phyloP scores from a whole-genome alignment of 352 stramenopile genomes.

The Phytopythium helicoides region DNA sequence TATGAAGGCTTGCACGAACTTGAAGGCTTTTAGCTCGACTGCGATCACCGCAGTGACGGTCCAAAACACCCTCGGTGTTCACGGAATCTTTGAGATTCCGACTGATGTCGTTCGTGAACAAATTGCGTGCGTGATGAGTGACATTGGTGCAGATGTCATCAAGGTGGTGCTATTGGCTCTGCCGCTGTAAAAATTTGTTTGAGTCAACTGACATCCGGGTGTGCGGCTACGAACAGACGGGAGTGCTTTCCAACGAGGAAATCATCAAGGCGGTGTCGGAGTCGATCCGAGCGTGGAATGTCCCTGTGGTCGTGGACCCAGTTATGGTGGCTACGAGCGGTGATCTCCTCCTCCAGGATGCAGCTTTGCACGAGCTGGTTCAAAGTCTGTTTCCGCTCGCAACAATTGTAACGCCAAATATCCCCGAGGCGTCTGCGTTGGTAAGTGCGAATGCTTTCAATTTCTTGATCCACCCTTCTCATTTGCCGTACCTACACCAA shows the following conservation, averaged over 20 bases:
- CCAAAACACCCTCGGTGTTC: slow-evolving; percentile 64
- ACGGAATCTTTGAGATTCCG: slow-evolving; percentile 48
- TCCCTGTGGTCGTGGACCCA: slow-evolving; percentile 88
- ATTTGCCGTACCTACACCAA: not conserved
- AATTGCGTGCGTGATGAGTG: slow-evolving; percentile 83
- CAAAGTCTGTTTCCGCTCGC: slow-evolving; percentile 82
- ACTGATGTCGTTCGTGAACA: slow-evolving; percentile 70
- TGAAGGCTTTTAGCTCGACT: slow-evolving; percentile 80
- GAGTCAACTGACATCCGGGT: not conserved
- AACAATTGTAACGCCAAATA: slow-evolving; percentile 92
- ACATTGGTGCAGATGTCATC: slow-evolving; percentile 86
- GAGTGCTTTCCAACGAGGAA: slow-evolving; percentile 88
- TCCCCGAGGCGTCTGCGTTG: slow-evolving; percentile 90
- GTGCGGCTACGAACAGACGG: slow-evolving; percentile 40
- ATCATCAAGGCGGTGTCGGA: slow-evolving; percentile 71
- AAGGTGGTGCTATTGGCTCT: slow-evolving; percentile 53
- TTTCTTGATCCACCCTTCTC: slow-evolving; percentile 1
- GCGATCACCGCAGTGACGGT: slow-evolving; percentile 93
- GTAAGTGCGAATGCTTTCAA: slow-evolving; percentile 19
- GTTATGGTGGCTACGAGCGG: slow-evolving; percentile 93
- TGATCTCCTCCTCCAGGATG: slow-evolving; percentile 77
- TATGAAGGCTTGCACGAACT: slow-evolving; percentile 87
- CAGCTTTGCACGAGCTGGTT: slow-evolving; percentile 69
- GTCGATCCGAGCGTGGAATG: slow-evolving; percentile 43
- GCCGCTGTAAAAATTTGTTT: not conserved